Percentiles rank a stretch among this genome's conserved stretches.
These are phyloP conservation scores for Colletotrichum higginsianum DNA, from an alignment of 2,329 filamentous ascomycete species.

Conservation along the genomic window DNA sequence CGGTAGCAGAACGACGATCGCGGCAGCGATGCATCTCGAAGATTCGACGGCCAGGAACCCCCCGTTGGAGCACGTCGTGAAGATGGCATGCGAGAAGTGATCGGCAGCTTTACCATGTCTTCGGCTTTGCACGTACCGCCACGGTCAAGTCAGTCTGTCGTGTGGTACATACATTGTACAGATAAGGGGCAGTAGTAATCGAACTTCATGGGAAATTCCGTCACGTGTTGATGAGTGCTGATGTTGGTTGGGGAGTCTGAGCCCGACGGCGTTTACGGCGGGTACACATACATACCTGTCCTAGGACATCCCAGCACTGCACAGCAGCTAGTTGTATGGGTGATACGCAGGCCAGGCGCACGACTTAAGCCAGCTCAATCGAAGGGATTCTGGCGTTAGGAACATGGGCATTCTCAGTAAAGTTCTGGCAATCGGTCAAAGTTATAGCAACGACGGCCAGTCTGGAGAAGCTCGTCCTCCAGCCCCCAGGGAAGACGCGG, in stretches of 20 bases:
- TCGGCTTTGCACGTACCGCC: not conserved
- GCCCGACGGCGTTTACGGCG: not conserved
- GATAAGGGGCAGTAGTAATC: not conserved
- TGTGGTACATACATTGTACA: too few relatives aligned
- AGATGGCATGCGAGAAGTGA: not conserved
- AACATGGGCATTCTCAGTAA: conserved; percentile 25
- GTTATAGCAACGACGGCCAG: not conserved
- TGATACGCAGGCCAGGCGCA: conserved; percentile 2
- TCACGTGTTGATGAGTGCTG: not conserved
- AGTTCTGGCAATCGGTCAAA: conserved; percentile 4
- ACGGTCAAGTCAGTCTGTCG: not conserved
- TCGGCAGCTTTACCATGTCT: conserved; percentile 4
- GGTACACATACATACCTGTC: not conserved
- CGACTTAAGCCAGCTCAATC: conserved; percentile 5
- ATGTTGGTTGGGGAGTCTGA: not conserved
- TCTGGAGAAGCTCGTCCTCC: not conserved
- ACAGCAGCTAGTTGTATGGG: not conserved
- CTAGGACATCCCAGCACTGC: not conserved
- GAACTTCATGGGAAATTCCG: not conserved
- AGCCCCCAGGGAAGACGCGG: not conserved
- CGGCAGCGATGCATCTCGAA: conserved; percentile 6
- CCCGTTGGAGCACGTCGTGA: not conserved
- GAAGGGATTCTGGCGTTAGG: conserved; percentile 3
- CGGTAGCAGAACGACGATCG: conserved; percentile 14
- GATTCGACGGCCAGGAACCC: not conserved